Evolutionary conservation across 176 grass and related monocot genomes (phyloP).

Genomic region (Alloteropsis semialata): DNA sequence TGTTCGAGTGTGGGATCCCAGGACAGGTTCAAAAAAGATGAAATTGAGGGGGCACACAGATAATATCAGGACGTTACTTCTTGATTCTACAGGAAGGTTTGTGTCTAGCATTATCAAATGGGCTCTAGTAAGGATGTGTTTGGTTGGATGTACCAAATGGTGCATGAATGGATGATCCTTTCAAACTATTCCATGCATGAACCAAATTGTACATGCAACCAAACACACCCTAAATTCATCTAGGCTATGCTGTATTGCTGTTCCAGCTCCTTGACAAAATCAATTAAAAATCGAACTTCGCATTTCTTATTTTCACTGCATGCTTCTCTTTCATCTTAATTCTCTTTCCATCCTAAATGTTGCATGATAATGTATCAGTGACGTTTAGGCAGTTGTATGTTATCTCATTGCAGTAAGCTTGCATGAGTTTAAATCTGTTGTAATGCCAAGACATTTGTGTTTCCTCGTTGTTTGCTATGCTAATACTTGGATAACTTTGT

Average conservation of each 20-base stretch:
- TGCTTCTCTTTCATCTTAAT: neutral
- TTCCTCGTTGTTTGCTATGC: neutral
- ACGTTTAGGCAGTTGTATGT: neutral
- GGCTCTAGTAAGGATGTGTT: slow-evolving; percentile 21
- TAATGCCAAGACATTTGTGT: neutral
- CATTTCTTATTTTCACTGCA: neutral
- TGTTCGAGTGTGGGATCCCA: slow-evolving; percentile 86
- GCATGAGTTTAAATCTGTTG: neutral
- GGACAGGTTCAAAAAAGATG: slow-evolving; percentile 87
- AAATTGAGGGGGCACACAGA: slow-evolving; percentile 96
- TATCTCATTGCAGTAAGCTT: neutral
- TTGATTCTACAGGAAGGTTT: slow-evolving; percentile 92
- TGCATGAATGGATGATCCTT: too few relatives aligned
- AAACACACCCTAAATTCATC: too few relatives aligned
- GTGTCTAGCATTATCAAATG: slow-evolving; percentile 33
- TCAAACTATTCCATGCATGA: too few relatives aligned
- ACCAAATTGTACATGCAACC: too few relatives aligned
- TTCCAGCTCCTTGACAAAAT: slow-evolving; percentile 5
- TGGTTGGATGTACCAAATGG: too few relatives aligned
- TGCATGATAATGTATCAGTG: neutral
- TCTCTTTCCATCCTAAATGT: neutral
- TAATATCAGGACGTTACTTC: slow-evolving; percentile 85
- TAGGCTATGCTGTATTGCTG: neutral
- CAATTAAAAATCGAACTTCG: neutral
- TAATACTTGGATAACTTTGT: neutral